phyloP scores from a whole-genome alignment of 805 yeast genomes.

The Cyberlindnera japonica region DNA sequence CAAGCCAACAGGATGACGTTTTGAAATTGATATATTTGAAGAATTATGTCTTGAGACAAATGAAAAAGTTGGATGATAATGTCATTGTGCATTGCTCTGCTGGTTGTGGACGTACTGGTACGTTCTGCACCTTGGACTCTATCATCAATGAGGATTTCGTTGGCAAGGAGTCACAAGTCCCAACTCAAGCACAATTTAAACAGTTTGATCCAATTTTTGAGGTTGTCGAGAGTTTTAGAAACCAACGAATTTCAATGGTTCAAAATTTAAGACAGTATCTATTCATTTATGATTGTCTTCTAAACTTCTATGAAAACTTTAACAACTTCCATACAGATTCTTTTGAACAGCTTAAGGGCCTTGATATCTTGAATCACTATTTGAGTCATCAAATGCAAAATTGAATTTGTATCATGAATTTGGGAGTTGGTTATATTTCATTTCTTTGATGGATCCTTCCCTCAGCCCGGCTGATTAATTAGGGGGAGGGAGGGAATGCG shows the following conservation, averaged over 20 bases:
- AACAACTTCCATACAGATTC: constrained; percentile 5
- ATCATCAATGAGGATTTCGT: constrained; percentile 36
- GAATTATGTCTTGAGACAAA: constrained; percentile 35
- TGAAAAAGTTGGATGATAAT: constrained; percentile 21
- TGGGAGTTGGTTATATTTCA: too few relatives aligned
- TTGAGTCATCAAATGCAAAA: constrained; percentile 1
- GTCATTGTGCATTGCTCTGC: constrained; percentile 89
- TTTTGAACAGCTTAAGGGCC: constrained; percentile 14
- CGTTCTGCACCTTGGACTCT: constrained; percentile 71
- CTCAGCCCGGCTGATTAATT: too few relatives aligned
- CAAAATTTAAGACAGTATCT: constrained; percentile 74
- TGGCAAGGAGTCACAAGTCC: background rate
- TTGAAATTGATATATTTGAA: constrained; percentile 49
- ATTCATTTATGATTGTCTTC: constrained; percentile 62
- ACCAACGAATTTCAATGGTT: constrained; percentile 80
- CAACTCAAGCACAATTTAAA: constrained; percentile 2
- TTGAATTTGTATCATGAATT: too few relatives aligned
- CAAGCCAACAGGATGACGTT: constrained; percentile 47
- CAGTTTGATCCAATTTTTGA: constrained; percentile 55
- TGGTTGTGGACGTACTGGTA: constrained; percentile 96
- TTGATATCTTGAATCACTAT: constrained; percentile 19
- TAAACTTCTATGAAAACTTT: constrained; percentile 26
- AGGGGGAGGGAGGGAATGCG: too few relatives aligned
- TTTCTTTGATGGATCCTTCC: too few relatives aligned
- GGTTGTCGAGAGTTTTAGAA: constrained; percentile 62